Conservation (phyloP, 768 basidiomycete species). For the Mycena rebaudengoi region DNA sequence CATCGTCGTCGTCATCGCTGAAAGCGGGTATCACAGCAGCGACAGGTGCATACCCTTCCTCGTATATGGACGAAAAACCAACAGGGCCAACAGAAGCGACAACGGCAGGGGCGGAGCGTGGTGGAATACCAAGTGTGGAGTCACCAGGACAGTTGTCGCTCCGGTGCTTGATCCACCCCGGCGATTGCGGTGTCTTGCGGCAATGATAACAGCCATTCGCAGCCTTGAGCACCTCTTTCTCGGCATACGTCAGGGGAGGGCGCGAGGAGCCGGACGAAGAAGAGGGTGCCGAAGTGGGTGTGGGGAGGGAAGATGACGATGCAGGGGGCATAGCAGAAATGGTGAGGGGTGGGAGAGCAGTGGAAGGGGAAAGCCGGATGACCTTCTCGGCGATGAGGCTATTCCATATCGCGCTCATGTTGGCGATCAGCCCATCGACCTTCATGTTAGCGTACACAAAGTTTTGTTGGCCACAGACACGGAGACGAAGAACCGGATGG, state of each 20-base stretch:
- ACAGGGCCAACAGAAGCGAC: not conserved
- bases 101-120: not conserved
- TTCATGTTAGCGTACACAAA: not conserved
- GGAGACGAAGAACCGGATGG: not conserved
- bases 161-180: not conserved
- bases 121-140: not conserved
- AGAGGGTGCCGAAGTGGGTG: not conserved
- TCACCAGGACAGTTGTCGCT: conserved; percentile 8
- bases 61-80: not conserved
- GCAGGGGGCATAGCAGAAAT: not conserved
- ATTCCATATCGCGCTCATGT: not conserved
- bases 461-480: no score
- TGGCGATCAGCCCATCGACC: not conserved
- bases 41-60: not conserved
- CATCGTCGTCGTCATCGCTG: not conserved
- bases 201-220: not conserved
- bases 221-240: not conserved
- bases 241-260: not conserved
- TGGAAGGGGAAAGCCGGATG: not conserved
- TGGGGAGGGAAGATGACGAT: not conserved
- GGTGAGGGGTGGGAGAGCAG: not conserved
- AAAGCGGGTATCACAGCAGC: not conserved
- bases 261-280: not conserved
- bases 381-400: not conserved
- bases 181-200: not conserved